phyloP scores from a whole-genome alignment of 805 yeast species.

The Saturnispora ahearnii region DNA sequence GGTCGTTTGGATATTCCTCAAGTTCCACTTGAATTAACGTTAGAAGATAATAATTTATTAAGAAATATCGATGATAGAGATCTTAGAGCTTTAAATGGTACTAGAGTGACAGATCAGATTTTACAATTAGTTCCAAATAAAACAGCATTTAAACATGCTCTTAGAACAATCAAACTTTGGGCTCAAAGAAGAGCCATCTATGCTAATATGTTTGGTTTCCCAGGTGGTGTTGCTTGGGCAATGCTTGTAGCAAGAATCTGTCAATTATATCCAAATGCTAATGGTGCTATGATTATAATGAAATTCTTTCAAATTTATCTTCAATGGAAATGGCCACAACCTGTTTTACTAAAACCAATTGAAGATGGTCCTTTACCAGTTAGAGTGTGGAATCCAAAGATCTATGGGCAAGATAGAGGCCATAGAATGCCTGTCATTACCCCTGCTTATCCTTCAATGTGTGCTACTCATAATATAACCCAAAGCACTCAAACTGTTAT shows the following conservation, averaged over 20 bases:
- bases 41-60: slow-evolving; percentile 77
- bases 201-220: slow-evolving; percentile 93
- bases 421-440: slow-evolving; percentile 98
- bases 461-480: slow-evolving; percentile 95
- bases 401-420: slow-evolving; percentile 80
- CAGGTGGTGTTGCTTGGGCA: slow-evolving; percentile 99
- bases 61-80: slow-evolving; percentile 88
- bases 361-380: slow-evolving; percentile 97
- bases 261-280: slow-evolving; percentile 93
- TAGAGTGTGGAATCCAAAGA: slow-evolving; percentile 91
- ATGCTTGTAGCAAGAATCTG: slow-evolving; percentile 98
- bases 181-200: slow-evolving; percentile 92
- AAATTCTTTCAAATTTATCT: slow-evolving; percentile 80
- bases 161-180: slow-evolving; percentile 92
- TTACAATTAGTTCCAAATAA: slow-evolving; percentile 85
- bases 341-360: slow-evolving; percentile 82
- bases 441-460: slow-evolving; percentile 98
- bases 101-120: slow-evolving; percentile 94
- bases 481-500: slow-evolving; percentile 80
- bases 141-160: slow-evolving; percentile 83
- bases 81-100: slow-evolving; percentile 84
- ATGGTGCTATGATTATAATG: slow-evolving; percentile 81
- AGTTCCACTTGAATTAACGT: slow-evolving; percentile 63
- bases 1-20: slow-evolving; percentile 79
- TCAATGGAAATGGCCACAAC: slow-evolving; percentile 98